Evolutionary conservation across 2,329 filamentous ascomycete species (phyloP), one percentile per base, ranked within the genome.

Genomic region (Fusarium xylarioides): DNA sequence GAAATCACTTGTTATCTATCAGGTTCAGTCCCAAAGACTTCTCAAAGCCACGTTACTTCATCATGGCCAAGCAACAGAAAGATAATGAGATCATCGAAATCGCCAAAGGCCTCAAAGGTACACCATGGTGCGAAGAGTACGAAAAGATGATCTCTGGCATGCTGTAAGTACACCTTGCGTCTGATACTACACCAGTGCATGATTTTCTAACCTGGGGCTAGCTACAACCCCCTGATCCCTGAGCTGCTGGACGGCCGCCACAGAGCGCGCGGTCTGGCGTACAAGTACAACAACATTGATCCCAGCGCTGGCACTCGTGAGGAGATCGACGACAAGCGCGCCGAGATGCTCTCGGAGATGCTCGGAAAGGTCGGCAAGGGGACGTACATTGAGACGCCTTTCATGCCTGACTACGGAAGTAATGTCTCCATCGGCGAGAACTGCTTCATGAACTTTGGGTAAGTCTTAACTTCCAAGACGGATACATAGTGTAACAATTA

Each of bases 381-480:
- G 0, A 84, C 82, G 30, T 87, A 87, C 70, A 86, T 92, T 40
- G 90, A 92, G 74, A 87, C 90, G 0, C 90, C 90, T 0, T 83
- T 93, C 63, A 84, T 83, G 43, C 84, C 91, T 38, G 91, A 92
- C 77, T 92, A 92, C 66, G 91, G 91, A 4, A 89, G 88, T 78
- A 93, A 92, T 74, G 87, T 92, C 70, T 85, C 82, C 11, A 83
- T 92, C 2, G 91, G 91, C 12, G 83, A 88, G 46, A 83, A 86
- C n/a, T 91, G 91, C 77, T 93, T 92, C 74, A 85, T 89, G 49
- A 91, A 90, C 69, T 83, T 83, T 63, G 81, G 81, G 81, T 82
- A 62, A 50, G 74, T 52, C 6, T 4, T 26, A 26, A 26, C 26
- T 26, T 26, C 26, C 26, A 6, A 26, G 6, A 26, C 26, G 6